phyloP scores from a whole-genome alignment of 257 asterid species.

The Rauvolfia tetraphylla region DNA sequence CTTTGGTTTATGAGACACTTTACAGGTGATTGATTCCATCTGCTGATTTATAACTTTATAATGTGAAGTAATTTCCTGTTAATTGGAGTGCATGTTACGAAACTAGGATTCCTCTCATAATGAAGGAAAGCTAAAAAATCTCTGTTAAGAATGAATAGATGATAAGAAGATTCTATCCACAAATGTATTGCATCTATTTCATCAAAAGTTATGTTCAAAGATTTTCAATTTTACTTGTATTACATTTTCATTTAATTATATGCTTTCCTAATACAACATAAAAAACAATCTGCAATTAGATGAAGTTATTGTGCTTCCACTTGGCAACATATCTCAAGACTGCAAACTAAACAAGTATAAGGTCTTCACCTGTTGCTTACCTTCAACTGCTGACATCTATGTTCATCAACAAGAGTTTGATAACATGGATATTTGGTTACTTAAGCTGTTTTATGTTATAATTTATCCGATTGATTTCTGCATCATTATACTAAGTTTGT shows the following conservation, averaged over 20 bases:
- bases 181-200: neutral
- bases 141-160: neutral
- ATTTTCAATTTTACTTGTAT: neutral
- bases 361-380: neutral
- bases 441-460: neutral
- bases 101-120: neutral
- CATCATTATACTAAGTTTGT: neutral
- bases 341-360: neutral
- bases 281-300: neutral
- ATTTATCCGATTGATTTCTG: constrained; percentile 1
- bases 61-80: neutral
- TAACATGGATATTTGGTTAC: neutral
- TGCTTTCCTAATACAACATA: neutral
- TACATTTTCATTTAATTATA: neutral
- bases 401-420: neutral
- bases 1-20: constrained; percentile 85
- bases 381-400: neutral
- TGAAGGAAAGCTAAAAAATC: neutral
- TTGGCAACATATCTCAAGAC: neutral
- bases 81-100: neutral
- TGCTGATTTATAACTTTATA: neutral
- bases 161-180: neutral
- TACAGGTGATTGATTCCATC: constrained; percentile 49
- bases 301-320: neutral
- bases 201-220: neutral